phyloP scores from a whole-genome alignment of 768 basidiomycete genomes.

The Panus rudis region DNA sequence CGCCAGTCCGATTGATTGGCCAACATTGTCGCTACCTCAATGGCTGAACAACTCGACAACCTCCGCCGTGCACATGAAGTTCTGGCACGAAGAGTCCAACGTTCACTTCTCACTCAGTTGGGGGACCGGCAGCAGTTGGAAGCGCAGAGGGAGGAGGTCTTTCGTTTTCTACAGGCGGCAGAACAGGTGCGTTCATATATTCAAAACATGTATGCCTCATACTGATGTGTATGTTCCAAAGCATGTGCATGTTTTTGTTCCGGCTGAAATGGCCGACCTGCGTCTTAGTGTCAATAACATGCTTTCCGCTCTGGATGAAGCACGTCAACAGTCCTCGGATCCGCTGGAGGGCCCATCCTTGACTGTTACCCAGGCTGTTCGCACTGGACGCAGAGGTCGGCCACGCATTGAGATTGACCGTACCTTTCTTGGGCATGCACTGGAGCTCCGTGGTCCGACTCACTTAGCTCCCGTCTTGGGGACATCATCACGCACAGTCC shows the following conservation, averaged over 20 bases:
- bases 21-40: no score
- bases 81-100: no score
- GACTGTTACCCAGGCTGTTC: background rate
- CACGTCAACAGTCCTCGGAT: background rate
- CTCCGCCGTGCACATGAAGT: no score
- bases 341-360: background rate
- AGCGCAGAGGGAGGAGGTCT: no score
- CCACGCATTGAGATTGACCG: slow-evolving; percentile 24
- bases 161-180: no score
- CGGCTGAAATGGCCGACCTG: background rate
- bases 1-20: no score
- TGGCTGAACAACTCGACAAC: no score
- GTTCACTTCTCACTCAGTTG: no score
- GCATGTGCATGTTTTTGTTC: background rate
- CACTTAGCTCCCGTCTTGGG: slow-evolving; percentile 2
- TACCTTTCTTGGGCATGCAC: slow-evolving; percentile 16
- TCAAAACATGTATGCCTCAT: no score
- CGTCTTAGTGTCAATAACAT: background rate
- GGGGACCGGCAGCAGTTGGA: no score
- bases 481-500: slow-evolving; percentile 11
- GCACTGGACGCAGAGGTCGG: slow-evolving; percentile 15
- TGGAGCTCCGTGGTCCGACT: slow-evolving; percentile 17
- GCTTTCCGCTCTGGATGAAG: background rate
- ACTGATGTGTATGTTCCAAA: no score
- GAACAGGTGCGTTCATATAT: no score